Conservation (phyloP, 768 basidiomycete genomes). For the Boletales sp. region DNA sequence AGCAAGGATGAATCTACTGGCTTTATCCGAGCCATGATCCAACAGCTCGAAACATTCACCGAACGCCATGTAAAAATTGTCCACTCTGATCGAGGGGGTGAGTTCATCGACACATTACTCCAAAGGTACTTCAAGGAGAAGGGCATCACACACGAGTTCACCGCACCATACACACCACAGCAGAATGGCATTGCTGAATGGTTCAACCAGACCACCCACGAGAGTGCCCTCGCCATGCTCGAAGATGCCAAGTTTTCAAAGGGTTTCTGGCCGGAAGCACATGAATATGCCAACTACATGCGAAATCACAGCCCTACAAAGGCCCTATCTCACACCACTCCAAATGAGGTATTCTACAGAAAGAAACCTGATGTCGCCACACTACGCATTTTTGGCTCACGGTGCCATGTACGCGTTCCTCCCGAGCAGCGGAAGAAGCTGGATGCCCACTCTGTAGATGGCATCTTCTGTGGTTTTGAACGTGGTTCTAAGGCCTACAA, state of each 20-base stretch:
- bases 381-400: too few relatives aligned
- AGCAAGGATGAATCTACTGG: too few relatives aligned
- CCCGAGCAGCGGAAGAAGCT: too few relatives aligned
- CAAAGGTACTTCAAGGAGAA: not conserved
- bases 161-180: not conserved
- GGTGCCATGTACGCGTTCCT: not conserved
- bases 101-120: not conserved
- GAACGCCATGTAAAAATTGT: too few relatives aligned
- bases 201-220: slow-evolving; percentile 24
- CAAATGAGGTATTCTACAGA: slow-evolving; percentile 17
- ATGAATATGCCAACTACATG: not conserved
- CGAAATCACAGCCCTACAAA: not conserved
- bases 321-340: not conserved
- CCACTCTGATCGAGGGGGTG: too few relatives aligned
- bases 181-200: not conserved
- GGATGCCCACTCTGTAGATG: slow-evolving; percentile 6
- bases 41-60: too few relatives aligned
- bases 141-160: not conserved
- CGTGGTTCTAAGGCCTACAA: slow-evolving; percentile 9
- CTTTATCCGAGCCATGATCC: too few relatives aligned
- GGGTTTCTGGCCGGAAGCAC: slow-evolving; percentile 20
- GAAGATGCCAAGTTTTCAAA: slow-evolving; percentile 15
- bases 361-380: slow-evolving; percentile 13
- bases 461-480: slow-evolving; percentile 2
- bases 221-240: slow-evolving; percentile 23